These are phyloP conservation scores for Mycosarcoma mackinlayi DNA, from an alignment of 1,284 basidiomycete genomes.

Conservation along the genomic window DNA sequence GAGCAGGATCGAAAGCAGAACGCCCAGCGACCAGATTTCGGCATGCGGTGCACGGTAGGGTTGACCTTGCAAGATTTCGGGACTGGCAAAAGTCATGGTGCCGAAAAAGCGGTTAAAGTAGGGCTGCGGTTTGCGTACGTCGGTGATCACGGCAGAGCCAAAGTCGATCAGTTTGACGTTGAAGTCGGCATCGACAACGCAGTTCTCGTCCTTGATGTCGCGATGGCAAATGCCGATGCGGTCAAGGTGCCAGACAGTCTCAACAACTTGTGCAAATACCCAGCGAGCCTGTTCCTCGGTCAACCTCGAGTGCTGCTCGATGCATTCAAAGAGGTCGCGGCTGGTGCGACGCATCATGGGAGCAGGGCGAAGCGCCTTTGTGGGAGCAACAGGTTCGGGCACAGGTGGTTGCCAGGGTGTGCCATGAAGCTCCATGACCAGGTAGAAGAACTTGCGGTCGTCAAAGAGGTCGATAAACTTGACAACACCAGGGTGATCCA, in stretches of 20 bases:
- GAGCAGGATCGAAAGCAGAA: constrained; percentile 84
- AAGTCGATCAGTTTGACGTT: constrained; percentile 91
- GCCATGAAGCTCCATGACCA: constrained; percentile 92
- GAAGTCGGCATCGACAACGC: constrained; percentile 76
- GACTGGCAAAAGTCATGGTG: constrained; percentile 68
- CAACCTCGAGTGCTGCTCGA: constrained; percentile 84
- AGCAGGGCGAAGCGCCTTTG: constrained; percentile 33
- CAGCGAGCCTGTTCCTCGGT: constrained; percentile 82
- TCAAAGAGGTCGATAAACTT: constrained; percentile 85
- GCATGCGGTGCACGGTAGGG: constrained; percentile 77
- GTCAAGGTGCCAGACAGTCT: constrained; percentile 83
- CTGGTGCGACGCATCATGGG: constrained; percentile 78
- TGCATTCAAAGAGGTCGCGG: constrained; percentile 91
- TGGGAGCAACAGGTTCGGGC: constrained; percentile 15
- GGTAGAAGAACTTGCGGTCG: constrained; percentile 83
- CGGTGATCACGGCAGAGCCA: constrained; percentile 83
- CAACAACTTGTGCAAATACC: constrained; percentile 87
- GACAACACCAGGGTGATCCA: constrained; percentile 83
- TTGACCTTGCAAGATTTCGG: constrained; percentile 82
- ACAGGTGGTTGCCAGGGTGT: constrained; percentile 76
- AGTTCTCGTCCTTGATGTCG: constrained; percentile 93
- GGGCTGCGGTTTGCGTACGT: constrained; percentile 76
- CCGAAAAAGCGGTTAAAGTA: constrained; percentile 72
- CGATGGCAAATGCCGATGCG: constrained; percentile 83
- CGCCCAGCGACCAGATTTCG: constrained; percentile 92